Base-by-base conservation (phyloP, 108 stramenopile species). In the Cyclotella kingstonii region DNA sequence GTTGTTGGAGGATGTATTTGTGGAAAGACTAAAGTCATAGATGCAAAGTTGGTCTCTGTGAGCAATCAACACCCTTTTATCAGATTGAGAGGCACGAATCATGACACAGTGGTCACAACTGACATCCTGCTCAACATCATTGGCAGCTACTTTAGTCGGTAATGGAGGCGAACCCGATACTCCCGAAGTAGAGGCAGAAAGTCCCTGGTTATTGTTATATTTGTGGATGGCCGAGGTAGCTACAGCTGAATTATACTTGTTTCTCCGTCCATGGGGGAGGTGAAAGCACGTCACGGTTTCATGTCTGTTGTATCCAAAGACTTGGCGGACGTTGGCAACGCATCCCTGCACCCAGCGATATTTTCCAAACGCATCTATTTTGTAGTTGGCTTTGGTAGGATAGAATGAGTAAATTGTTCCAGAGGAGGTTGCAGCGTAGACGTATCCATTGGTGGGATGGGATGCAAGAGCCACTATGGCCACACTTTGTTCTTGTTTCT, bases 31-130 rank as follows among this genome's bases (percentile, higher is more conserved):
- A 19, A 66, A 73, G 42, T 85, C 80, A 35, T 86, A 84, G 2
- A 91, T 72, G 12, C 83, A 86, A 39, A 91, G 38, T 50, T 91
- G 90, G 54, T 84, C 71, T 33, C 65, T 47, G 57, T 88, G 86
- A 3, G 73, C 81, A n/a, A 91, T 65, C 36, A 87, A 66, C 10
- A 91, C 68, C 27, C 68, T 12, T 10, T 45, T 59, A 9, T 60
- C 57, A 15, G 68, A 52, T 41, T 60, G 30, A 14, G 68, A 69
- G 0, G 58, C 39, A 51, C 68, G 41, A 38, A 69, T 59, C 51
- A 60, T 69, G n/a, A 69, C 50, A 26, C 68, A 48, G 38, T 43
- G 39, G 23, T 39, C 49, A 14, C 15, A 45, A 4, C 73, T 63
- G 4, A 73, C 39, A 22, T 42, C 40, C 17, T 29, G 34, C 3